Percentiles rank a stretch among this genome's conserved stretches.
phyloP scores from a whole-genome alignment of 441 rosid species.

The Arabidopsis hybrid region DNA sequence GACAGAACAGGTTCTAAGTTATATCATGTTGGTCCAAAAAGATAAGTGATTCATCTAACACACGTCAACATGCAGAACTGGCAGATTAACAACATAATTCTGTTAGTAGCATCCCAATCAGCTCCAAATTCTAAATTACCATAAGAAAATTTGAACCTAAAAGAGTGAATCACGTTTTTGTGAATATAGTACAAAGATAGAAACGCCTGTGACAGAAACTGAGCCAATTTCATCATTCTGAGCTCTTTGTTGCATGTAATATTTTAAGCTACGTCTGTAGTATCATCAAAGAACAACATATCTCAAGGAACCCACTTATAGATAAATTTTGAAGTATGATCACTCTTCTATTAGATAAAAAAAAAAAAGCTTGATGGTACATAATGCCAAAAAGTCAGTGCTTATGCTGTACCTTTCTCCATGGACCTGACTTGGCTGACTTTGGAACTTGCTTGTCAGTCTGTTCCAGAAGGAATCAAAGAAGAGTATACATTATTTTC shows the following conservation, averaged over 20 bases:
- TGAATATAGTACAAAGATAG: background rate
- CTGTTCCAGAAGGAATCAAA: slow-evolving; percentile 56
- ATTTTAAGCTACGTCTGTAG: background rate
- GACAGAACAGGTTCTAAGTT: background rate
- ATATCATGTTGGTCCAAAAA: background rate
- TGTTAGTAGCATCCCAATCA: background rate
- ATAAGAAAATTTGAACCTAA: background rate
- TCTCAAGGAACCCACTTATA: background rate
- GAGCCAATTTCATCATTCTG: background rate
- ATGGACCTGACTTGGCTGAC: slow-evolving; percentile 89
- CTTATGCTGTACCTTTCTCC: slow-evolving; percentile 81
- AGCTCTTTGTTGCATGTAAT: background rate
- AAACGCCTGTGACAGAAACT: background rate
- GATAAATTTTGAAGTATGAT: background rate
- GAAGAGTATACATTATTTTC: slow-evolving; percentile 34
- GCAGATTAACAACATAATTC: background rate
- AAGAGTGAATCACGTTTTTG: background rate
- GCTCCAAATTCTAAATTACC: background rate
- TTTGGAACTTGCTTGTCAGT: slow-evolving; percentile 73
- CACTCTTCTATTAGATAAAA: slow-evolving; percentile 12
- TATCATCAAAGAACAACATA: background rate
- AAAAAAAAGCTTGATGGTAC: slow-evolving; percentile 2
- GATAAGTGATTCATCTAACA: background rate
- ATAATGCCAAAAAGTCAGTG: slow-evolving; percentile 9
- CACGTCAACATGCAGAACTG: background rate